Evolutionary conservation across 192 early-diverging fungal genomes (phyloP).

Genomic region (Coemansia guatemalensis): DNA sequence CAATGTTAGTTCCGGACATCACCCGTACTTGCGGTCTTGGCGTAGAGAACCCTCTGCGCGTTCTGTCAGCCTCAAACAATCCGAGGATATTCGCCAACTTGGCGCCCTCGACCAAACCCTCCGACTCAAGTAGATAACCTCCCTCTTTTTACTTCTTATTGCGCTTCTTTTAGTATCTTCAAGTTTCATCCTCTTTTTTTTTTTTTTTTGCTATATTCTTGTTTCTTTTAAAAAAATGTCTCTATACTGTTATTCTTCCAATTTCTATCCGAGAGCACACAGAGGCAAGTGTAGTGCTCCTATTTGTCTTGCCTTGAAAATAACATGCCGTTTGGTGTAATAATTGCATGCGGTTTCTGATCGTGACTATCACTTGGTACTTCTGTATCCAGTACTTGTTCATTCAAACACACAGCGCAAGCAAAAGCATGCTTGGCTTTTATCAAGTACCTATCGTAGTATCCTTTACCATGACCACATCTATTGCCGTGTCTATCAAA

Average conservation of each 20-base stretch:
- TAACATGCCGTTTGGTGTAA: conserved; percentile 26
- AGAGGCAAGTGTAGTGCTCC: too few species aligned
- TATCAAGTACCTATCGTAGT: conserved; percentile 41
- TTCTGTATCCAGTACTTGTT: conserved; percentile 23
- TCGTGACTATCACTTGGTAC: conserved; percentile 33
- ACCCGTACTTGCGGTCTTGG: conserved; percentile 29
- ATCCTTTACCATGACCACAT: conserved; percentile 49
- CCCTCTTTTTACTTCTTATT: not conserved
- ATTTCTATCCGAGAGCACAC: not conserved
- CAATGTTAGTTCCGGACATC: conserved; percentile 14
- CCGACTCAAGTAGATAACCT: conserved; percentile 29
- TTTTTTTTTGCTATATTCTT: not conserved
- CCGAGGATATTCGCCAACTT: conserved; percentile 46
- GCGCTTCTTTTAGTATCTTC: not conserved
- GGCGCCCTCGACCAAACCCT: conserved; percentile 47
- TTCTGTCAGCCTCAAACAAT: conserved; percentile 51
- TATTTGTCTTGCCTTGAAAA: conserved; percentile 7
- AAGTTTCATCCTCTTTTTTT: conserved; percentile 7
- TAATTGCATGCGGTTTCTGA: conserved; percentile 24
- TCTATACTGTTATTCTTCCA: not conserved
- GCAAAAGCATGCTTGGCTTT: conserved; percentile 5
- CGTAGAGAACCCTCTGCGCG: conserved; percentile 30
- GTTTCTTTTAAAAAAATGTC: not conserved
- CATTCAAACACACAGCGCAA: conserved; percentile 38
- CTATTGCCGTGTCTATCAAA: conserved; percentile 31